These are phyloP conservation scores for Venturia oleaginea DNA, from an alignment of 2,329 filamentous ascomycete genomes.

Conservation along the genomic window DNA sequence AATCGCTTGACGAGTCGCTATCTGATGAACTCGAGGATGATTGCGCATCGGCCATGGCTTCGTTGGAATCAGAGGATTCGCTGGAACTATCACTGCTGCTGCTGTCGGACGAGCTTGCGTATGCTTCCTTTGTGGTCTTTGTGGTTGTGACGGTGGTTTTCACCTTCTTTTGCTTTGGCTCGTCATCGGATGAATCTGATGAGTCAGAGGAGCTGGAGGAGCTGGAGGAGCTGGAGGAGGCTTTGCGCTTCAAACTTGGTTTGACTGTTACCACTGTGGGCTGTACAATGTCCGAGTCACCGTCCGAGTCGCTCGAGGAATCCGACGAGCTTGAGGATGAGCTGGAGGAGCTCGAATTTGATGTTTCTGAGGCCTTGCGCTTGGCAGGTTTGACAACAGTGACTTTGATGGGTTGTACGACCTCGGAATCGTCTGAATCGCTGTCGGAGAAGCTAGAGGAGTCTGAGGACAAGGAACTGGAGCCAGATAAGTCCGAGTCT, in stretches of 20 bases:
- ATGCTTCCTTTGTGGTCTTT: no score
- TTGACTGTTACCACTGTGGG: background rate
- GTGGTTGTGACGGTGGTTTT: background rate
- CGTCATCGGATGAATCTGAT: background rate
- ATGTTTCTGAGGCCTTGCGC: background rate
- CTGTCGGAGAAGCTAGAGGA: background rate
- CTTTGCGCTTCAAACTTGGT: constrained; percentile 4
- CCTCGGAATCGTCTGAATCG: no score
- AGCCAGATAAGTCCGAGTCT: background rate
- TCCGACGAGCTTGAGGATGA: constrained; percentile 12
- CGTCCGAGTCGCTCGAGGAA: background rate
- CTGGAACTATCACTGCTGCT: background rate
- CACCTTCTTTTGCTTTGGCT: constrained; percentile 1
- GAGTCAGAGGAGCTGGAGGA: background rate
- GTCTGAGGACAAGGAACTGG: constrained; percentile 19
- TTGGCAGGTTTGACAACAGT: background rate
- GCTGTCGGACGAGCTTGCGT: background rate
- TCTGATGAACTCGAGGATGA: background rate
- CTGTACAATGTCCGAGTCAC: background rate
- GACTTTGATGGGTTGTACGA: background rate
- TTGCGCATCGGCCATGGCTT: background rate
- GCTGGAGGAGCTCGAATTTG: background rate
- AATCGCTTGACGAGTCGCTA: background rate
- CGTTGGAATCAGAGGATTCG: background rate
- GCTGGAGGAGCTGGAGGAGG: background rate